Percentiles rank a stretch among this genome's conserved stretches.
phyloP scores from a whole-genome alignment of 1,139 yeast genomes.

The Debaryomycetaceae sp. region DNA sequence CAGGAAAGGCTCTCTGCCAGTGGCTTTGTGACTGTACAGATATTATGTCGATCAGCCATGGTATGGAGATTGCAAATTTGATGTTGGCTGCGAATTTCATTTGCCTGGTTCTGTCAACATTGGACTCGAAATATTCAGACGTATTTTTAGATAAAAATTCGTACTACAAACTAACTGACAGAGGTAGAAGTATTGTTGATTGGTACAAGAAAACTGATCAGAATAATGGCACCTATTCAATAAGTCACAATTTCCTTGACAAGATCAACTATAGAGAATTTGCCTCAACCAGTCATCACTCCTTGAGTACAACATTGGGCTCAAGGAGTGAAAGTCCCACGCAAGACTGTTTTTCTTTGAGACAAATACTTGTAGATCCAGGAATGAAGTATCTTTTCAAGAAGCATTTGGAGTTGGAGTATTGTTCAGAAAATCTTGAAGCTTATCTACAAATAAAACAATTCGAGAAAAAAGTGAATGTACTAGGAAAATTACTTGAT shows the following conservation, averaged over 20 bases:
- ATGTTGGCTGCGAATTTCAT: constrained; percentile 28
- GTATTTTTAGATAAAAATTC: constrained; percentile 8
- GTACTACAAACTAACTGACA: constrained; percentile 17
- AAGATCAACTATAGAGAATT: constrained; percentile 1
- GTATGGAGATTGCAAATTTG: constrained; percentile 54
- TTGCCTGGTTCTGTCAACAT: background rate
- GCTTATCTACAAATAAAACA: constrained; percentile 60
- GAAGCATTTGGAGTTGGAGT: constrained; percentile 57
- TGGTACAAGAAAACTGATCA: constrained; percentile 15
- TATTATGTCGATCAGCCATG: constrained; percentile 56
- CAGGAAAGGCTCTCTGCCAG: constrained; percentile 78
- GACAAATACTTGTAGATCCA: constrained; percentile 64
- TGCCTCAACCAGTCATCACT: constrained; percentile 1
- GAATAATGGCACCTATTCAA: background rate
- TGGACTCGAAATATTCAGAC: background rate
- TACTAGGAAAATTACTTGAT: constrained; percentile 16
- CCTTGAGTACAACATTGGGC: background rate
- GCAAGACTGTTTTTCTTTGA: constrained; percentile 23
- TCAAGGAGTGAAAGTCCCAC: background rate
- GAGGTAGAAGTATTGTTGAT: constrained; percentile 17
- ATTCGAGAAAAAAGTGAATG: constrained; percentile 22
- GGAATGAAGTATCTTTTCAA: constrained; percentile 71
- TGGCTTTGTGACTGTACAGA: constrained; percentile 93
- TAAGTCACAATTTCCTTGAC: constrained; percentile 1
- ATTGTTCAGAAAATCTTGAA: constrained; percentile 73